Evolutionary conservation across 148 eudicot species (phyloP), one percentile per base, ranked within the genome.

Genomic region (Rhododendron vialii): DNA sequence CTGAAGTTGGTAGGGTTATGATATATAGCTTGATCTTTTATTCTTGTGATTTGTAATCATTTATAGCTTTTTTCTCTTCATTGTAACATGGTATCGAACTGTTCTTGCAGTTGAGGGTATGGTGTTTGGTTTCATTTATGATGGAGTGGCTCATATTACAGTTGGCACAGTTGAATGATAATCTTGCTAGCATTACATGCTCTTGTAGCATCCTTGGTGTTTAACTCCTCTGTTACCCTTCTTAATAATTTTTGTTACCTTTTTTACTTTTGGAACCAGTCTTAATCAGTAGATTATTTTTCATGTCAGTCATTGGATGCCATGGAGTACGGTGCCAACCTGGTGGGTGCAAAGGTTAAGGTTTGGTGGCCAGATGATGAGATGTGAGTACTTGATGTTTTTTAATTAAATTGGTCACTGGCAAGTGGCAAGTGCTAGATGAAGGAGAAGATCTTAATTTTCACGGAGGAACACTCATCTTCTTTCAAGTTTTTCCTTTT

Each of bases 291-390:
- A 24, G 26, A 83, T 50, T 86, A 18, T 14, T 89, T 20, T 2
- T 80, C 36, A 41, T 81, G 82, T 84, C 92, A 96, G 99, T 92
- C 91, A 81, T 78, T 91, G 67, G 86, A 86, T 83, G 74, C 71
- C 51, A 26, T 85, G 35, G 89, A 84, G 84, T 86, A 85, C 85
- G 95, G 89, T 36, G 67, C 80, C 41, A 90, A 88, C 50, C 86
- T 95, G 87, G 92, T 95, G 88, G 96, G 98, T 87, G 33, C 86
- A 28, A 94, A 78, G 80, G 86, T 96, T 78, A 89, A 89, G 89
- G 94, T 96, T 80, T 96, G 94, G 95, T 96, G 99, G 99, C 99
- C 98, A 7, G 83, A 85, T 33, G 99, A 96, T 87, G 41, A 86
- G 13, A 26, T 35, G 99, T 95, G 90, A 92, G 98, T 88, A 74